Evolutionary conservation across 116 monocot species (phyloP), one percentile per base, ranked within the genome.

Genomic region (Posidonia oceanica): DNA sequence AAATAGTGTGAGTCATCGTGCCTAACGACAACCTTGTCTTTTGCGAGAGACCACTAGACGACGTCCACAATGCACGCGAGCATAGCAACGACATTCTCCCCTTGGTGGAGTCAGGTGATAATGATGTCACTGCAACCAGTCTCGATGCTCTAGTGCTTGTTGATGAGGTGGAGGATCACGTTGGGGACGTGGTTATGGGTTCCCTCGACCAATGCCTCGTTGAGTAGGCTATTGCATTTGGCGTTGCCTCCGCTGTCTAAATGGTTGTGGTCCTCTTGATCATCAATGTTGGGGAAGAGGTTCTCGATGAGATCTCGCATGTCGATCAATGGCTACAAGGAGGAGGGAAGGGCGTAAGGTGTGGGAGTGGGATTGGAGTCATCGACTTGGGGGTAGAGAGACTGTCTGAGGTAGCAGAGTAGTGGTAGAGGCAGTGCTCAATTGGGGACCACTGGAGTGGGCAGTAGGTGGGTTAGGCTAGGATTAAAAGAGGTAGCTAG

Each of bases 111-210:
- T 62, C 80, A 81, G 53, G 72, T 57, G 53, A 92, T 21, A 64
- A 68, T 39, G 77, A 97, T 79, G 29, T 87, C 85, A 29, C 97
- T 92, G 23, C 81, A 71, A 23, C 80, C 89, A 61, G 92, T 85
- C 70, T 92, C 85, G 36, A 92, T 61, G 72, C 84, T 85, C 57
- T 71, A 48, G 21, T 82, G 48, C 56, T 67, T 57, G 70, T 97
- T 89, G 69, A 97, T 86, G 63, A 97, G 87, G 85, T 97, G 90
- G 75, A 97, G 82, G 54, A 89, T 79, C 17, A 87, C 92, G 66
- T 87, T 87, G 0, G 97, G 89, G 52, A 97, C 52, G 65, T 39
- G 37, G 74, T 92, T 54, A 53, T 92, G 40, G 29, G 74, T 75
- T 67, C 89, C 89, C 54, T 97, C 85, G 12, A 84, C 76, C 36